Conservation (phyloP, 1,284 basidiomycete genomes). For the Bjerkandera adusta region DNA sequence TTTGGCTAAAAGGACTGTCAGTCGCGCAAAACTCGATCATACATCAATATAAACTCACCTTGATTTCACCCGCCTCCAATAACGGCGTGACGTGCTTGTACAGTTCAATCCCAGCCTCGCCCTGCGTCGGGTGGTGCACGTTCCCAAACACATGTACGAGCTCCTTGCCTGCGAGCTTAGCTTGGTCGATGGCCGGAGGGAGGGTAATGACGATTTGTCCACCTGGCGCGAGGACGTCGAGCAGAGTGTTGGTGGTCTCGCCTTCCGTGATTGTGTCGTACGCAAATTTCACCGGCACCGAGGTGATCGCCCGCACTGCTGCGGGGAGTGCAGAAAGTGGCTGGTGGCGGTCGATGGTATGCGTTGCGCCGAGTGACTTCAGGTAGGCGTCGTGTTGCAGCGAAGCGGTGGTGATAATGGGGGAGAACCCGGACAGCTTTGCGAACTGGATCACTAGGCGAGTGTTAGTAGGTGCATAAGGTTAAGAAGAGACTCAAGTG, state of each 20-base stretch:
- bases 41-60: no score
- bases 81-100: neutral
- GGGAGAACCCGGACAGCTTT: conserved; percentile 49
- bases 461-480: neutral
- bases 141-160: conserved; percentile 4
- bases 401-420: conserved; percentile 54
- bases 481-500: neutral
- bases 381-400: conserved; percentile 40
- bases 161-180: conserved; percentile 1
- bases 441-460: conserved; percentile 50
- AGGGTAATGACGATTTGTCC: conserved; percentile 13
- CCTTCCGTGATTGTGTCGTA: conserved; percentile 34
- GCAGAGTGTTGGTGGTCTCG: conserved; percentile 14
- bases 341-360: conserved; percentile 46
- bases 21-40: no score
- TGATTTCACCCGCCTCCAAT: neutral
- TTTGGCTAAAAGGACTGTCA: no score
- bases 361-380: conserved; percentile 51
- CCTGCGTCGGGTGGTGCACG: neutral
- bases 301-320: conserved; percentile 22
- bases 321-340: conserved; percentile 10
- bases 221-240: conserved; percentile 16
- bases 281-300: conserved; percentile 30
- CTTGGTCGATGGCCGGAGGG: conserved; percentile 2
- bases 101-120: neutral